These are phyloP conservation scores for Seminavis robusta DNA, from an alignment of 108 stramenopile species.

Conservation along the genomic window DNA sequence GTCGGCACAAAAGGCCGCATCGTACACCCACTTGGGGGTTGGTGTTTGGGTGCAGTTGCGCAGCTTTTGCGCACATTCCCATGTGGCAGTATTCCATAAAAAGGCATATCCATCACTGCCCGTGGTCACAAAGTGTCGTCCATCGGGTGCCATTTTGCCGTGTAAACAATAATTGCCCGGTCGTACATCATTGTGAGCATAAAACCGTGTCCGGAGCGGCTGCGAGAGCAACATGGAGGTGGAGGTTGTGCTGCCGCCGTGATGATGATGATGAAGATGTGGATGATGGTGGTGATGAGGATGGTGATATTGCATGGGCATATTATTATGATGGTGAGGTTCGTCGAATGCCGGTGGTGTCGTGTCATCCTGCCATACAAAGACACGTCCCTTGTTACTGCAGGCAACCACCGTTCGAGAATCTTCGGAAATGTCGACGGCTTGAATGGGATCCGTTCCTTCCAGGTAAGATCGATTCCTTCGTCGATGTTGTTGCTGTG, in stretches of 20 bases:
- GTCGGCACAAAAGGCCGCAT: constrained; percentile 94
- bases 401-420: constrained; percentile 74
- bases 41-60: constrained; percentile 53
- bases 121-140: constrained; percentile 88
- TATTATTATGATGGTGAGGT: neutral
- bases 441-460: constrained; percentile 73
- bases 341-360: neutral
- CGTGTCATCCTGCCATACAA: constrained; percentile 54
- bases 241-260: neutral
- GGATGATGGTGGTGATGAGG: no score
- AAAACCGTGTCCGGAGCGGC: constrained; percentile 29
- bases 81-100: constrained; percentile 83
- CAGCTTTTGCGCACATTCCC: constrained; percentile 74
- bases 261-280: no score
- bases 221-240: neutral
- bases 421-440: constrained; percentile 82
- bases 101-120: constrained; percentile 88
- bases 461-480: constrained; percentile 14
- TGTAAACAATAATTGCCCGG: constrained; percentile 72
- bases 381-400: constrained; percentile 85
- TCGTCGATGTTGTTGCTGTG: neutral
- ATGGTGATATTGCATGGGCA: no score
- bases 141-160: constrained; percentile 81
- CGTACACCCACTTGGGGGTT: constrained; percentile 23
- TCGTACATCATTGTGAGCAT: constrained; percentile 62